phyloP scores from a whole-genome alignment of 2,329 filamentous ascomycete species.

The Ceratocystis papillata region DNA sequence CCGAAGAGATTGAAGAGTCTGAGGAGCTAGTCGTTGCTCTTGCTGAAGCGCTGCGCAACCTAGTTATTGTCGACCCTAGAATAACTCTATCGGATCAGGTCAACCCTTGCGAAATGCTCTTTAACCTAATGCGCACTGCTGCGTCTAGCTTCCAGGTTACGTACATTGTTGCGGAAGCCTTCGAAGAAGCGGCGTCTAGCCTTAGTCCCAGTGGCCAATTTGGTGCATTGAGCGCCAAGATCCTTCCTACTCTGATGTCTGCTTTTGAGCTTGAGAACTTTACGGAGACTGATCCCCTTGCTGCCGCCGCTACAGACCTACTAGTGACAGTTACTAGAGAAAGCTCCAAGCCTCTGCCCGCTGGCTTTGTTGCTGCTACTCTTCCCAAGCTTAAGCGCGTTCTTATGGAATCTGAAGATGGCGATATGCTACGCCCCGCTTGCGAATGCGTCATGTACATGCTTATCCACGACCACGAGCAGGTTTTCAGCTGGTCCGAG shows the following conservation, averaged over 20 bases:
- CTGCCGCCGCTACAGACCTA: slow-evolving; percentile 77
- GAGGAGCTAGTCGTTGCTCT: slow-evolving; percentile 88
- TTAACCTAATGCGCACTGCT: slow-evolving; percentile 78
- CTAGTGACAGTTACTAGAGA: slow-evolving; percentile 71
- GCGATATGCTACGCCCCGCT: slow-evolving; percentile 75
- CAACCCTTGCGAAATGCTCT: slow-evolving; percentile 70
- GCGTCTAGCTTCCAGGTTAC: slow-evolving; percentile 85
- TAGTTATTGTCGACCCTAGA: slow-evolving; percentile 66
- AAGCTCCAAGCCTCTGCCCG: slow-evolving; percentile 72
- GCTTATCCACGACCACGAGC: slow-evolving; percentile 76
- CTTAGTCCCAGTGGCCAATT: slow-evolving; percentile 62
- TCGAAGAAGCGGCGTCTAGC: slow-evolving; percentile 70
- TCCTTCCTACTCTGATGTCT: slow-evolving; percentile 75
- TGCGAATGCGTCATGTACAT: slow-evolving; percentile 83
- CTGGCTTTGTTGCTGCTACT: slow-evolving; percentile 71
- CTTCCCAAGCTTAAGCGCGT: slow-evolving; percentile 80
- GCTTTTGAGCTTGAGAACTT: slow-evolving; percentile 81
- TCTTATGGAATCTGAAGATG: slow-evolving; percentile 73
- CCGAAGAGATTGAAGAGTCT: slow-evolving; percentile 72
- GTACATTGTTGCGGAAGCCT: slow-evolving; percentile 76
- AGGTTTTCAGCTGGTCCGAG: slow-evolving; percentile 75
- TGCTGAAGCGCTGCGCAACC: slow-evolving; percentile 72
- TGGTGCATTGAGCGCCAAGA: slow-evolving; percentile 68
- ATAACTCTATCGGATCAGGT: slow-evolving; percentile 62
- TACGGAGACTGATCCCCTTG: slow-evolving; percentile 72